Evolutionary conservation across 1,284 basidiomycete genomes (phyloP).

Genomic region (Cutaneotrichosporon curvatum): DNA sequence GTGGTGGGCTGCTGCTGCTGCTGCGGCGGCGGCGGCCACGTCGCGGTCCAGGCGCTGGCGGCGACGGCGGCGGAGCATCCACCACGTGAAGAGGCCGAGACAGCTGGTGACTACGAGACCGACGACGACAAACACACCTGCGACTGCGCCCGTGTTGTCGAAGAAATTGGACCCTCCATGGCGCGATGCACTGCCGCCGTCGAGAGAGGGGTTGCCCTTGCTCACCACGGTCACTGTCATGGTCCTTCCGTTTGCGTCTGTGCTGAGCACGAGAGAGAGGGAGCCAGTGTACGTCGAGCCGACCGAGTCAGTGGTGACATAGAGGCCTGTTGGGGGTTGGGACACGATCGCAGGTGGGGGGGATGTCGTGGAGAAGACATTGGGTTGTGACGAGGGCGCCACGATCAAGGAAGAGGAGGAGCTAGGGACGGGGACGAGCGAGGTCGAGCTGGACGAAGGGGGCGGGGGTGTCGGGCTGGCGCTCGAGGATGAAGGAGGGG

Average conservation of each 20-base stretch:
- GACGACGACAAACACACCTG: constrained; percentile 46
- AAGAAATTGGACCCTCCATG: constrained; percentile 35
- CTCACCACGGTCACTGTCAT: constrained; percentile 40
- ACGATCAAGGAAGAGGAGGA: not conserved
- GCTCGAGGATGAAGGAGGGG: not conserved
- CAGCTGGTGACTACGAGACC: constrained; percentile 42
- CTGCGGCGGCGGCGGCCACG: constrained; percentile 45
- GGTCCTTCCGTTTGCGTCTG: constrained; percentile 20
- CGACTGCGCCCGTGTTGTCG: constrained; percentile 46
- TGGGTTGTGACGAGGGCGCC: too few species aligned
- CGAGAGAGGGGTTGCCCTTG: constrained; percentile 25
- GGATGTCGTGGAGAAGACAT: not conserved
- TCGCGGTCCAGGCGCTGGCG: constrained; percentile 46
- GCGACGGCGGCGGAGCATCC: constrained; percentile 42
- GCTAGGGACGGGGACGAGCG: not conserved
- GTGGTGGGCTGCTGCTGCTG: constrained; percentile 40
- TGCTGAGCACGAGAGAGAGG: not conserved
- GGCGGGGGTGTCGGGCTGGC: not conserved
- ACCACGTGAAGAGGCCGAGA: constrained; percentile 39
- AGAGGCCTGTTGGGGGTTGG: not conserved
- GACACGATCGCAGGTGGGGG: not conserved
- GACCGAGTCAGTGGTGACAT: constrained; percentile 7
- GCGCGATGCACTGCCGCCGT: constrained; percentile 11
- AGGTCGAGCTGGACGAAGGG: not conserved
- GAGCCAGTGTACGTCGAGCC: not conserved